Conservation (phyloP, 495 filamentous ascomycete species). For the Zalerion maritima region DNA sequence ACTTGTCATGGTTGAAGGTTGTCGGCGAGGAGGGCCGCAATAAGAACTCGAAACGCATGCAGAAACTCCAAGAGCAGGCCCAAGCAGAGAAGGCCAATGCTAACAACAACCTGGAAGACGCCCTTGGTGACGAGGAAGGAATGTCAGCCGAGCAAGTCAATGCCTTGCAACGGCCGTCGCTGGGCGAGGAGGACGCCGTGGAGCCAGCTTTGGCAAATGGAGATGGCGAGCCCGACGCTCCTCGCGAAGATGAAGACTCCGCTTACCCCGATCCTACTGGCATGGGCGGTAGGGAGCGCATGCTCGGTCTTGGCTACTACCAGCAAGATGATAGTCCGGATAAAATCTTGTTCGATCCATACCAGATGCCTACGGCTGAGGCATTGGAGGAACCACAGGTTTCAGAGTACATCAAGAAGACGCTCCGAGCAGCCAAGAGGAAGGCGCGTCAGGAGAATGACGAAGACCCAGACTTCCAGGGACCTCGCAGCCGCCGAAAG, state of each 20-base stretch:
- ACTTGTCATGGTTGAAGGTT: constrained; percentile 57
- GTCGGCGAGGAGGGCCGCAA: constrained; percentile 34
- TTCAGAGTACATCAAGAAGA: constrained; percentile 33
- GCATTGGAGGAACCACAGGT: constrained; percentile 25
- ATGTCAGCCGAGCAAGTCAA: constrained; percentile 18
- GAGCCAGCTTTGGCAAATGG: constrained; percentile 5
- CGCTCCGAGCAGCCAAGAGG: constrained; percentile 29
- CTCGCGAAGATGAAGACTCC: constrained; percentile 17
- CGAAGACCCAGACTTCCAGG: constrained; percentile 31
- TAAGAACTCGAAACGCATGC: constrained; percentile 34
- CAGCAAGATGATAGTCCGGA: constrained; percentile 37
- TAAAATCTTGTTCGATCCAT: constrained; percentile 34
- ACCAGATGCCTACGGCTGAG: constrained; percentile 28
- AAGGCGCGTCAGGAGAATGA: constrained; percentile 28
- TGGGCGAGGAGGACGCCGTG: too few relatives aligned
- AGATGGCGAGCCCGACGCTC: constrained; percentile 5
- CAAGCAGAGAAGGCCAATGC: constrained; percentile 38
- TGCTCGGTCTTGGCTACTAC: constrained; percentile 41
- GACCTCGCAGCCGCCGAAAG: constrained; percentile 21
- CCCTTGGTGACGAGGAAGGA: constrained; percentile 13
- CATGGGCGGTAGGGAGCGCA: constrained; percentile 24
- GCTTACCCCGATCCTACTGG: constrained; percentile 34
- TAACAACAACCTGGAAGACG: constrained; percentile 10
- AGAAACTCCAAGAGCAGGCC: constrained; percentile 34
- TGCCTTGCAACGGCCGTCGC: constrained; percentile 17